Base-by-base conservation (phyloP, 768 basidiomycete species). In the Leccinum arenicola region DNA sequence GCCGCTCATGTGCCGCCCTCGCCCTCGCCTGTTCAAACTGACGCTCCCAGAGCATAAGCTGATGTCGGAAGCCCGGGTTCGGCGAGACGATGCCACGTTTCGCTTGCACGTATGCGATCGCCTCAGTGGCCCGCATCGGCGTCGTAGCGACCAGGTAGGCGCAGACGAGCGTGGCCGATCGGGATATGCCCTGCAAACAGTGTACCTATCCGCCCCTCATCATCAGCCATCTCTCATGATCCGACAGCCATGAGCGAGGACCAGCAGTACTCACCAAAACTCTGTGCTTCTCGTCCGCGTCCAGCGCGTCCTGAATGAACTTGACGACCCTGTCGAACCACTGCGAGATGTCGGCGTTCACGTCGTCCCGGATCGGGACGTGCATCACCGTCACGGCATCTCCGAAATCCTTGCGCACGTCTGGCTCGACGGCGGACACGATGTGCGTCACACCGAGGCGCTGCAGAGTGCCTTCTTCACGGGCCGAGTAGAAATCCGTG, bases 111-210 rank as follows among this genome's bases (percentile, higher is more conserved):
- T 81, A 81, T 27, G 72, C 75, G 63, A 90, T 78, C 9, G 87
- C 80, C 57, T 87, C 81, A 25, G 64, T 54, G 11, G 82, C 77
- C 5, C 70, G 69, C 83, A 88, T 85, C 17, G 76, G 73, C 27
- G 75, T 79, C 17, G 77, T 73, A 7, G 79, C 79, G 19, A 86
- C 73, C 47, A 88, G 75, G 72, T 90, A 92, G 55, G 88, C 91
- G 61, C 86, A 85, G 4, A 91, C 84, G 27, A 91, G 81, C 5
- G 88, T 90, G 1, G 90, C 81, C 47, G 87, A 89, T 23, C 91
- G 81, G 64, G 87, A 89, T 58, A 91, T 80, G 45, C 91, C 91
- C 72, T 85, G 84, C 43, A 84, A 72, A 69, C 91, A 92, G 70
- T 93, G 91, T 12, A 92, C 87, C 88, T 91, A 40, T 35, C 35